Base-by-base conservation (phyloP, 164 flowering plant genomes). In the Magnolia officinalis region DNA sequence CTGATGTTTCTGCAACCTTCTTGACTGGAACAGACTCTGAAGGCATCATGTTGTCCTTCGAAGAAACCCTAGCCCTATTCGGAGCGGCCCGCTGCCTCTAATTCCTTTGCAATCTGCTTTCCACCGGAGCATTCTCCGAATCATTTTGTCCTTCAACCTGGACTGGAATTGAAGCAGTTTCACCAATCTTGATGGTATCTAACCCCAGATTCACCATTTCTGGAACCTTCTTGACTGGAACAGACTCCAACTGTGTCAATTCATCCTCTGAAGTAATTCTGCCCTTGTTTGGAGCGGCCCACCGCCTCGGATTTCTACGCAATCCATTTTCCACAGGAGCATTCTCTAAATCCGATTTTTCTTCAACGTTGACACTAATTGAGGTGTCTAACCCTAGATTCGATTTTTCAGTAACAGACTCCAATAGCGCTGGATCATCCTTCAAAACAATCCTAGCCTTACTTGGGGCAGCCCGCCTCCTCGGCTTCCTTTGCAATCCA, bases 41-140 rank as follows among this genome's bases (percentile, higher is more conserved):
- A 49, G 76, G 50, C 65, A 65, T 74, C 74, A 63, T 64, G 50
- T 31, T 26, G 61, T 14, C 61, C 59, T 50, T 23, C 10, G 31
- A 6, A n/a, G 20, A 0, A 70, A 50, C 59, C 73, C 14, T 4
- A 58, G 23, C 29, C 63, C 18, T 16, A 19, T 9, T 21, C 4
- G 31, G 74, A 55, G 23, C 24, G 24, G 59, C 74, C n/a, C 74
- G 19, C 18, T 14, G 26, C 63, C 74, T 71, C 59, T 8, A 50
- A 18, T 72, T 72, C 37, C 66, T 26, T 20, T n/a, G 10, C 10
- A 50, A 26, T 11, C 26, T 58, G 13, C 10, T 10, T 58, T 55
- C 75, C 21, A 26, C 61, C 31, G 31, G 21, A 2, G 52, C 68
- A 45, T 59, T 18, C 9, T 20, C 76, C 31, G 18, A 67, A 26